phyloP scores from a whole-genome alignment of 208 protist genomes.

The Leishmania turanica region DNA sequence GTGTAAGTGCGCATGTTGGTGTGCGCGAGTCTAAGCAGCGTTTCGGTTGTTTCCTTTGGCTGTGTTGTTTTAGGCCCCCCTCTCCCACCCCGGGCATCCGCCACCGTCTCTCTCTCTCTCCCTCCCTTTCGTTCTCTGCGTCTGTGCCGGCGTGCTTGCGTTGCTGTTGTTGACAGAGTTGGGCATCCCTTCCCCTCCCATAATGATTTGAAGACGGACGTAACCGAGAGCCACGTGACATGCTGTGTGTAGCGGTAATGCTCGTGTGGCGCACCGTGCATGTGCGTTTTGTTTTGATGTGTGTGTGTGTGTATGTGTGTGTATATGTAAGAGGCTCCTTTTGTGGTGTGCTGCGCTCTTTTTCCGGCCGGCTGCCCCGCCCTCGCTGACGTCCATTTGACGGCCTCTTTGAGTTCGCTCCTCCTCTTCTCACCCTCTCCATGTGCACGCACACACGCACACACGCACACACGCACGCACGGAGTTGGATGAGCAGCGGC shows the following conservation, averaged over 20 bases:
- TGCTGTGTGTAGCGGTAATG: background rate
- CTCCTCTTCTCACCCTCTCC: background rate
- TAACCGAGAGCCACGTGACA: background rate
- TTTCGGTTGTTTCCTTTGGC: background rate
- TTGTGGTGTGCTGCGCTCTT: background rate
- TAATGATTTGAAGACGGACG: background rate
- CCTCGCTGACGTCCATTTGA: background rate
- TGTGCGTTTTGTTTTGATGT: background rate
- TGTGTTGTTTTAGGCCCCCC: background rate
- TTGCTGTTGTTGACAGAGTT: too few relatives aligned
- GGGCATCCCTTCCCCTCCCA: background rate
- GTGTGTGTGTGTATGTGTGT: too few relatives aligned
- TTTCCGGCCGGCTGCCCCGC: background rate
- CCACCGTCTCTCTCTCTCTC: background rate
- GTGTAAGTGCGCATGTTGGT: constrained; percentile 1
- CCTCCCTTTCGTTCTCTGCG: background rate
- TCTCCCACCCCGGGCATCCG: background rate
- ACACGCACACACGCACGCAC: constrained; percentile 14
- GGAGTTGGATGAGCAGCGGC: background rate
- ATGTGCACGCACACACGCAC: constrained; percentile 18
- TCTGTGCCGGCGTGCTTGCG: too few relatives aligned
- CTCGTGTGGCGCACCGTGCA: background rate
- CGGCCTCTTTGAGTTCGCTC: background rate
- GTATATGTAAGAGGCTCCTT: background rate
- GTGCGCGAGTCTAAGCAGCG: background rate